phyloP scores from a whole-genome alignment of 257 asterid species.

The Marsdenia floribunda region DNA sequence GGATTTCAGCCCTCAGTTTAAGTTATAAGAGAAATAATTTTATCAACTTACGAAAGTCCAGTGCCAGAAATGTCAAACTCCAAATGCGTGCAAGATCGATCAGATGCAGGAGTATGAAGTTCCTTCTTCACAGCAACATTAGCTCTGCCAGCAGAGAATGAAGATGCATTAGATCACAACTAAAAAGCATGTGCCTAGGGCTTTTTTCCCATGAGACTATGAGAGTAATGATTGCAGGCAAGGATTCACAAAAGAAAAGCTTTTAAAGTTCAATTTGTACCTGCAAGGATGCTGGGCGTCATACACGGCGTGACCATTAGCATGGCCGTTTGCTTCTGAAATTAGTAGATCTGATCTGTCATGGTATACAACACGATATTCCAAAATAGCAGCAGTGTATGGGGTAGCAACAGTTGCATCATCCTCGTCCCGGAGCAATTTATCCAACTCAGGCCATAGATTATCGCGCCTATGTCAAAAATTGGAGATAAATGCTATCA shows the following conservation, averaged over 20 bases:
- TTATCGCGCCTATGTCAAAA: slow-evolving; percentile 67
- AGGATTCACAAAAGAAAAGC: slow-evolving; percentile 2
- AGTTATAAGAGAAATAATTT: not conserved
- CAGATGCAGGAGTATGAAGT: slow-evolving; percentile 89
- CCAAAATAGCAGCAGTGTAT: slow-evolving; percentile 87
- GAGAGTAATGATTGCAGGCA: not conserved
- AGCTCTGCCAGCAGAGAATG: slow-evolving; percentile 39
- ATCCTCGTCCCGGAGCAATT: slow-evolving; percentile 55
- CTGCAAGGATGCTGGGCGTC: slow-evolving; percentile 96
- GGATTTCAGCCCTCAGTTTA: too few species aligned
- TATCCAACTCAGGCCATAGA: slow-evolving; percentile 95
- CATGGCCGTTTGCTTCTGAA: slow-evolving; percentile 35
- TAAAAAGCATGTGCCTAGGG: not conserved
- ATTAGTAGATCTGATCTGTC: slow-evolving; percentile 37
- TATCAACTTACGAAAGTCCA: slow-evolving; percentile 60
- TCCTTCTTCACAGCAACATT: slow-evolving; percentile 83
- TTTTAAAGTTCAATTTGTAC: slow-evolving; percentile 29
- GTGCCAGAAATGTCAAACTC: slow-evolving; percentile 95
- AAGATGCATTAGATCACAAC: slow-evolving; percentile 16
- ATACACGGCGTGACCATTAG: slow-evolving; percentile 48
- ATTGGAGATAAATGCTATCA: slow-evolving; percentile 1
- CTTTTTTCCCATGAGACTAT: not conserved
- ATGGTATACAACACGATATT: slow-evolving; percentile 76
- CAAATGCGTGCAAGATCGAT: slow-evolving; percentile 95
- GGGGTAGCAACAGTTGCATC: slow-evolving; percentile 72